These are phyloP conservation scores for Verticillium isaacii DNA, from an alignment of 2,329 filamentous ascomycete genomes.

Conservation along the genomic window DNA sequence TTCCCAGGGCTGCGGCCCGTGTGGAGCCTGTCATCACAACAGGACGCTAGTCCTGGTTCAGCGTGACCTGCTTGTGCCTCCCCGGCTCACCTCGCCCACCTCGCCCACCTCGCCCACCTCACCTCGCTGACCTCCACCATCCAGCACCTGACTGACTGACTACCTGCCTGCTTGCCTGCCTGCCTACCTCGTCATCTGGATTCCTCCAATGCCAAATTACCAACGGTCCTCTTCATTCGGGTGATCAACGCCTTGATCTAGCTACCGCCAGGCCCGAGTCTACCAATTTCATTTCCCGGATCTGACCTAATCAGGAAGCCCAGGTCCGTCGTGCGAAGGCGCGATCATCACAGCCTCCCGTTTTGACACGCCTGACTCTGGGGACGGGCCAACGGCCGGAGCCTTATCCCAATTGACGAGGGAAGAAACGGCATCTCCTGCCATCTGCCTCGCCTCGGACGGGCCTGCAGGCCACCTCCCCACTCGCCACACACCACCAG, in stretches of 20 bases:
- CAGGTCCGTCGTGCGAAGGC: neutral
- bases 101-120: neutral
- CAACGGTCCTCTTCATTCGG: neutral
- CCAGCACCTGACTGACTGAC: neutral
- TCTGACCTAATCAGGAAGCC: neutral
- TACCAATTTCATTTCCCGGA: neutral
- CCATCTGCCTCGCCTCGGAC: neutral
- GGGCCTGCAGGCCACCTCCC: neutral
- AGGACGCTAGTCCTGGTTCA: neutral
- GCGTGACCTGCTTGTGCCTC: neutral
- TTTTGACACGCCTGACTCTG: neutral
- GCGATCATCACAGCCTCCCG: neutral
- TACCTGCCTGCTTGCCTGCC: neutral
- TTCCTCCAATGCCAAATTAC: neutral
- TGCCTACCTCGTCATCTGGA: neutral
- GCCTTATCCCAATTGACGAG: neutral
- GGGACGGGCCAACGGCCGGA: neutral
- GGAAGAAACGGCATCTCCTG: neutral
- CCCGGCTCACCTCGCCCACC: neutral
- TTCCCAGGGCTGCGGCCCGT: neutral
- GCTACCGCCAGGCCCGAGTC: neutral
- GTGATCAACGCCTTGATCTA: neutral
- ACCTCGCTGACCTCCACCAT: neutral
- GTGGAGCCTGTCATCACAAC: neutral
- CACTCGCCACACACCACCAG: neutral